Evolutionary conservation across 768 basidiomycete species (phyloP), one percentile per base, ranked within the genome.

Genomic region (Panellus pusillus): DNA sequence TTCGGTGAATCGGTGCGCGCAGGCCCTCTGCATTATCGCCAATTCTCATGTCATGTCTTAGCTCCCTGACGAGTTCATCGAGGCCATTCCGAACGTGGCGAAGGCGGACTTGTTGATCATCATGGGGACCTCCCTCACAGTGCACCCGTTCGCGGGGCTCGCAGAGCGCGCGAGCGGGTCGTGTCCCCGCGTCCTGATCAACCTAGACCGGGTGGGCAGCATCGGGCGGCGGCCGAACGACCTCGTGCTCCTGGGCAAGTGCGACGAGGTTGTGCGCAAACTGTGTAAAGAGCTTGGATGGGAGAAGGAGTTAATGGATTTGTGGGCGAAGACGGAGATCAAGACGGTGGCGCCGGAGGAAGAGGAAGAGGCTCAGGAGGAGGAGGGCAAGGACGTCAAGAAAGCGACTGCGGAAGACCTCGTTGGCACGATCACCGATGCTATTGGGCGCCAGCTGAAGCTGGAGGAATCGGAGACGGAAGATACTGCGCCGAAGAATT

Each of bases 181-280:
- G 9, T 91, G 86, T 61, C 92, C 89, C 3, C 86, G 95, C 1
- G 78, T 96, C n/a, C 78, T 98, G 28, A 85, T 98, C 70, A 97
- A 97, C 66, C 76, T 93, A 40, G 93, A 96, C 54, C 68, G 69
- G 2, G 95, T 92, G 1, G 93, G 93, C 1, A 72, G 82, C 62
- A 77, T 90, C 45, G 76, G 83, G 2, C 66, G 63, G 19, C 69
- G 74, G 29, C 61, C 74, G 14, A 77, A 84, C 49, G 89, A 91
- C 61, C 72, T 89, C 3, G 70, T 89, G 38, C 67, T 84, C 1
- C 75, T 91, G 5, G 86, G 86, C 12, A 80, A 84, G 61, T 90
- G 89, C 59, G 91, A 93, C 68, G 79, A 82, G 1, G 73, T 84
- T 40, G 79, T 91, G 11, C 70, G 72, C 35, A 70, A 82, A 47